These are phyloP conservation scores for Euphorbia schlechtendalii DNA, from an alignment of 441 rosid species.

Conservation along the genomic window DNA sequence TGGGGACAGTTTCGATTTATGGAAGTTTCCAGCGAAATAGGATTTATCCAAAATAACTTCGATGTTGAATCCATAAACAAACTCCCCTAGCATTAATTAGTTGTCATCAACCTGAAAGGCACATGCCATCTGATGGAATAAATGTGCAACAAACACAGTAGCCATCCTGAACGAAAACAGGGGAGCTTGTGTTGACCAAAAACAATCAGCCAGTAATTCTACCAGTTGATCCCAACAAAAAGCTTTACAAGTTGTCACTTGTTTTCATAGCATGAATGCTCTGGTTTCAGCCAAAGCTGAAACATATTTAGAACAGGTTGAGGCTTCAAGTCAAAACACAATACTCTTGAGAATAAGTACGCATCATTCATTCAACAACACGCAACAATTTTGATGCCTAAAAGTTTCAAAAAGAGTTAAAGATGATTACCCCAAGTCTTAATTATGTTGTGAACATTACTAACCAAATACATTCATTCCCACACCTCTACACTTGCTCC, in stretches of 20 bases:
- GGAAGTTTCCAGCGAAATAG: too few species aligned
- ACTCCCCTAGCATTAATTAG: neutral
- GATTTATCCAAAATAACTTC: too few species aligned
- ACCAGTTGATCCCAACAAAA: too few species aligned
- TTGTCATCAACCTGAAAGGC: neutral
- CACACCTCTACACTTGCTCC: conserved; percentile 4
- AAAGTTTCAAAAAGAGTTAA: neutral
- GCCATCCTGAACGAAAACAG: too few species aligned
- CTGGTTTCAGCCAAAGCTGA: too few species aligned
- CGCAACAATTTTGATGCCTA: neutral
- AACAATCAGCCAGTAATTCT: too few species aligned
- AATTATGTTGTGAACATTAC: conserved; percentile 3
- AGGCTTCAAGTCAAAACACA: too few species aligned
- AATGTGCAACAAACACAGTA: neutral
- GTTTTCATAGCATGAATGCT: too few species aligned
- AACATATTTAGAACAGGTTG: too few species aligned
- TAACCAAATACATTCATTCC: conserved; percentile 6
- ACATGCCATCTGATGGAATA: neutral
- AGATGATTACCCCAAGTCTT: neutral
- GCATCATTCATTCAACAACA: neutral
- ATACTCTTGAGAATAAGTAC: too few species aligned
- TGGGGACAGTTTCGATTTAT: too few species aligned
- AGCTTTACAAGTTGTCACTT: too few species aligned
- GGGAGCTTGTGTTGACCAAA: neutral
- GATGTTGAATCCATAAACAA: neutral